These are phyloP conservation scores for Biscogniauxia marginata DNA, from an alignment of 2,329 filamentous ascomycete genomes.

Conservation along the genomic window DNA sequence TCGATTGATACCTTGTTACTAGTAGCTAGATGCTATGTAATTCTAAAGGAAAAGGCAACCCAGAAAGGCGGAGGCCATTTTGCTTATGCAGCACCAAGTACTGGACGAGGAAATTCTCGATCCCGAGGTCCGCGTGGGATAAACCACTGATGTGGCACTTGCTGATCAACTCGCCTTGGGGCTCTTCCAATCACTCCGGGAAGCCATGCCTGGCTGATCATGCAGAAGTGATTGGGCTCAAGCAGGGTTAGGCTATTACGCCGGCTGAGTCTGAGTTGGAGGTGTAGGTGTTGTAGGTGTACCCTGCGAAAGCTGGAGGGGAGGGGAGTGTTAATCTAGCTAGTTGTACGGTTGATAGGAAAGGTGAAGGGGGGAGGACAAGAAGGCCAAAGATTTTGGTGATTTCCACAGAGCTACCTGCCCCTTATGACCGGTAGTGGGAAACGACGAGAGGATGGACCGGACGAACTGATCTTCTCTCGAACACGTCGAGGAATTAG, in stretches of 20 bases:
- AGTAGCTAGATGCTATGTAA: neutral
- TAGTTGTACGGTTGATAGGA: neutral
- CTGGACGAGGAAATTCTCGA: neutral
- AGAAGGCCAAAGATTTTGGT: neutral
- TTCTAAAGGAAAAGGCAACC: neutral
- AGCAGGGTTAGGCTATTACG: neutral
- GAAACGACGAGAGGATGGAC: neutral
- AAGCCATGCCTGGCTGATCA: neutral
- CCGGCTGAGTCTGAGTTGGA: neutral
- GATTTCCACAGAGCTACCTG: neutral
- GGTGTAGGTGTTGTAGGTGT: neutral
- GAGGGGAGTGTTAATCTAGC: neutral
- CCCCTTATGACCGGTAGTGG: neutral
- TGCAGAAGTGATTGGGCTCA: neutral
- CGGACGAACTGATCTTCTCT: neutral
- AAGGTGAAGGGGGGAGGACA: neutral
- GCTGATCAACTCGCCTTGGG: neutral
- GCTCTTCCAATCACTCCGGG: neutral
- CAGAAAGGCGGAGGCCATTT: neutral
- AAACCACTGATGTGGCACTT: neutral
- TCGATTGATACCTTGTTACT: conserved; percentile 28
- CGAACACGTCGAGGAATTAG: neutral
- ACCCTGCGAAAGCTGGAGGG: neutral
- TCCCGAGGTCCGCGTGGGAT: neutral
- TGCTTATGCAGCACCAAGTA: neutral